Conservation (phyloP, 2,329 filamentous ascomycete species). For the Didymella pomorum region DNA sequence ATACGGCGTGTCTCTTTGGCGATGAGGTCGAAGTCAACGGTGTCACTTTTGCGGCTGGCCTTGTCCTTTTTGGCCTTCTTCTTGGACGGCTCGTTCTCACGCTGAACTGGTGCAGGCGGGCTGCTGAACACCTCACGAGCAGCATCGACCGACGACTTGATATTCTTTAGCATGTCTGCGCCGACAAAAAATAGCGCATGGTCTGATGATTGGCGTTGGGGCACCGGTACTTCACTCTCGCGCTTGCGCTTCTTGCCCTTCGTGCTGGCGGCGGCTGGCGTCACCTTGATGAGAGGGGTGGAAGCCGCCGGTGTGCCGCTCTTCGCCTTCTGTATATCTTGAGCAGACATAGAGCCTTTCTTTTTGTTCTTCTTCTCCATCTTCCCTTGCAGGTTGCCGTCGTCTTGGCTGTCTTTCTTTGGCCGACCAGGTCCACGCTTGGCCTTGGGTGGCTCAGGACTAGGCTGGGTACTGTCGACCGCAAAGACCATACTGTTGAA, state of each 20-base stretch:
- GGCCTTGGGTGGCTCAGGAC: slow-evolving; percentile 1
- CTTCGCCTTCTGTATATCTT: not conserved
- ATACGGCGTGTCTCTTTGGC: slow-evolving; percentile 11
- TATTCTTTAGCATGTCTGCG: slow-evolving; percentile 16
- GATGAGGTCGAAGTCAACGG: slow-evolving; percentile 3
- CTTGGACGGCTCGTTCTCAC: not conserved
- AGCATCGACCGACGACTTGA: slow-evolving; percentile 21
- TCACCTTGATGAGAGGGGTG: slow-evolving; percentile 5
- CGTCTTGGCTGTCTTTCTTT: not conserved
- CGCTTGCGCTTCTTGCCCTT: slow-evolving; percentile 32
- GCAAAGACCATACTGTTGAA: slow-evolving; percentile 39
- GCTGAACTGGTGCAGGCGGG: not conserved
- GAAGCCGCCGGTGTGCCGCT: slow-evolving; percentile 1
- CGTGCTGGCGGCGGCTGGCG: slow-evolving; percentile 12
- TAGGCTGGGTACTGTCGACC: slow-evolving; percentile 5
- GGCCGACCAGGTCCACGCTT: not conserved
- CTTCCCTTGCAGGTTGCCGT: slow-evolving; percentile 4
- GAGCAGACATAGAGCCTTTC: slow-evolving; percentile 7
- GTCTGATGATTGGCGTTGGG: not conserved
- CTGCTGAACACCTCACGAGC: slow-evolving; percentile 19
- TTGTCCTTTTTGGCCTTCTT: slow-evolving; percentile 12
- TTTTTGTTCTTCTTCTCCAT: slow-evolving; percentile 19
- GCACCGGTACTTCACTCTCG: slow-evolving; percentile 5
- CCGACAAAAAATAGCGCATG: slow-evolving; percentile 11
- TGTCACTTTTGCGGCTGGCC: slow-evolving; percentile 9